These are phyloP conservation scores for Stellera chamaejasme DNA, from an alignment of 345 rosid genomes.

Conservation along the genomic window DNA sequence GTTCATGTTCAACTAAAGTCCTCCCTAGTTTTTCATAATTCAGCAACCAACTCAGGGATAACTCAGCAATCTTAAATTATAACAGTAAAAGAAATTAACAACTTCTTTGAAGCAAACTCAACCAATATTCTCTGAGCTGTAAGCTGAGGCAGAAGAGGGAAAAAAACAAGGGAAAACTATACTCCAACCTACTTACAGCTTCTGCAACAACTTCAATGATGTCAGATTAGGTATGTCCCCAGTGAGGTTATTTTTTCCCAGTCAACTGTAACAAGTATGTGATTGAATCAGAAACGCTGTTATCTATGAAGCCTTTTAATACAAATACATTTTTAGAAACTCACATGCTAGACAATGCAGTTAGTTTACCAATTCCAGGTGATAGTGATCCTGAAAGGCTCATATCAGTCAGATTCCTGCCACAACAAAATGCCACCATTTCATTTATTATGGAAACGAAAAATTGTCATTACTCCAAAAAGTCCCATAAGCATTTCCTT, in stretches of 20 bases:
- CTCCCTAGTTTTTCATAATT: too few species aligned
- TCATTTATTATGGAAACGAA: slow-evolving; percentile 2
- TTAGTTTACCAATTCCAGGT: slow-evolving; percentile 44
- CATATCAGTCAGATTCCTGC: slow-evolving; percentile 73
- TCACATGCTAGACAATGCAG: slow-evolving; percentile 75
- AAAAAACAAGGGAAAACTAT: slow-evolving; percentile 5
- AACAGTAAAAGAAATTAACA: too few species aligned
- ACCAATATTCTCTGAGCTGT: slow-evolving; percentile 1
- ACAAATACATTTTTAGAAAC: slow-evolving; percentile 18
- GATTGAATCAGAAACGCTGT: slow-evolving; percentile 12
- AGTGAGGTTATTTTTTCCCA: slow-evolving; percentile 61
- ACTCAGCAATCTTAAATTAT: too few species aligned
- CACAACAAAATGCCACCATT: slow-evolving; percentile 10
- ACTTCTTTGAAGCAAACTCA: neutral
- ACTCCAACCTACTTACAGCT: slow-evolving; percentile 36
- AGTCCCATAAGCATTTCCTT: slow-evolving; percentile 27
- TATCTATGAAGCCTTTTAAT: neutral
- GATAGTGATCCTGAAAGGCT: slow-evolving; percentile 63
- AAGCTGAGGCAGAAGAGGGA: slow-evolving; percentile 3
- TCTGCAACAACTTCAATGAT: slow-evolving; percentile 43
- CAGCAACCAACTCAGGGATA: too few species aligned
- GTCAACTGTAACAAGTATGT: slow-evolving; percentile 41
- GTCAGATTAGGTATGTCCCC: slow-evolving; percentile 72
- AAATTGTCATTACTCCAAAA: slow-evolving; percentile 1
- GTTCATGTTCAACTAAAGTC: too few species aligned